Evolutionary conservation across 1,284 basidiomycete genomes (phyloP).

Genomic region (Gomphus sp.): DNA sequence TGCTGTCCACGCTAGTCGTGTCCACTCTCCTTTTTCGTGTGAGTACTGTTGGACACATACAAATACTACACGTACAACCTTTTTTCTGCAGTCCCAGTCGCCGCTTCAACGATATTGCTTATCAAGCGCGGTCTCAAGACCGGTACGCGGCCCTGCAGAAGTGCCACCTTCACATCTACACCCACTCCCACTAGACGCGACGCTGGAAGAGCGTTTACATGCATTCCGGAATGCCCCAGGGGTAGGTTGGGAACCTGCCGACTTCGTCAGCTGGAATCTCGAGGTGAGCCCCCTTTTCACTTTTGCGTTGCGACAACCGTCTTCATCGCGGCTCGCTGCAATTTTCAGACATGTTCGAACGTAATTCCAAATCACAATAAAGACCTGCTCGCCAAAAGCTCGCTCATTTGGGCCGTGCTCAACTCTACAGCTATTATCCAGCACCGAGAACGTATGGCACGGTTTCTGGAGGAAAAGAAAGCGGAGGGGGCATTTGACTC

Average conservation of each 20-base stretch:
- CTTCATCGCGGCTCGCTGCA: no score
- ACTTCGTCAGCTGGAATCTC: slow-evolving; percentile 26
- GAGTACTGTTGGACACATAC: not conserved
- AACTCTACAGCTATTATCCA: slow-evolving; percentile 19
- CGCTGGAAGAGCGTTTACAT: slow-evolving; percentile 25
- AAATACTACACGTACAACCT: not conserved
- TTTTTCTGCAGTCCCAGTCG: not conserved
- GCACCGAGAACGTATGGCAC: slow-evolving; percentile 21
- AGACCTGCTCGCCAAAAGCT: slow-evolving; percentile 25
- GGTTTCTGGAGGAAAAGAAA: slow-evolving; percentile 13
- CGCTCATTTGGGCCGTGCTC: slow-evolving; percentile 24
- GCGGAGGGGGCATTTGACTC: slow-evolving; percentile 18
- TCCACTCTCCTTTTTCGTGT: not conserved
- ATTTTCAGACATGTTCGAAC: slow-evolving; percentile 21
- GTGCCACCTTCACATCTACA: slow-evolving; percentile 13
- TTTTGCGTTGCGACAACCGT: not conserved
- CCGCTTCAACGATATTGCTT: not conserved
- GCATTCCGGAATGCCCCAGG: slow-evolving; percentile 31
- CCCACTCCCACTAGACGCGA: slow-evolving; percentile 26
- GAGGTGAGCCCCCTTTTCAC: slow-evolving; percentile 16
- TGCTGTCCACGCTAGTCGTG: slow-evolving; percentile 1
- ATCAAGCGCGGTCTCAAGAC: not conserved
- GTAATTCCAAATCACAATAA: slow-evolving; percentile 25
- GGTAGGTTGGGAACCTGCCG: slow-evolving; percentile 25
- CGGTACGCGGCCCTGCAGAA: not conserved